Base-by-base conservation (phyloP, 345 rosid genomes). In the Tarenaya hassleriana region DNA sequence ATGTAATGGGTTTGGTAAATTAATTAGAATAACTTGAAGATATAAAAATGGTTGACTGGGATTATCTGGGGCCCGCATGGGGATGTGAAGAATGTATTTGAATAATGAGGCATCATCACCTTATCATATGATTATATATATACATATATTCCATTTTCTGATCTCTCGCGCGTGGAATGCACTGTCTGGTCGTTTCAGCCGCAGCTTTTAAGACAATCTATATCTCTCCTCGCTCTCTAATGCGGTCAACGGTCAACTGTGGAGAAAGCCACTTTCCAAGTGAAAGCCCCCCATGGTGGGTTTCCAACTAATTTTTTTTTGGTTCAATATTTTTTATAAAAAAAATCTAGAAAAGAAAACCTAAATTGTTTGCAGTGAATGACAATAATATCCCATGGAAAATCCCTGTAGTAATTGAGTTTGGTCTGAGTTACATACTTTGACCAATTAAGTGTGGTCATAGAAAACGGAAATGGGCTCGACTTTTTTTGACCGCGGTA, bases 191-290 rank as follows among this genome's bases (percentile, higher is more conserved):
- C 55, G 40, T 53, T 41, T 41, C 27, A 32, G 54, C 54, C 47
- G 58, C 54, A 45, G 55, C 60, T 66, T 66, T 66, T 19, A 19
- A 41, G 34, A 41, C 10, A 2, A 8, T 38, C 33, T 20, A 21
- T 11, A 17, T 32, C 18, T 52, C 38, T 41, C 0, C 17, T 44
- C n/a, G n/a, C n/a, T n/a, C 15, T 8, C 8, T 2, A 37, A 37
- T 37, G 8, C 24, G 16, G 71, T 67, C 67, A 67, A 67, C 50
- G 63, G 62, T 67, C 72, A 67, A 67, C 58, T 32, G 50, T 49
- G 58, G 63, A 67, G 47, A 67, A 67, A 67, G 67, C 44, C 63
- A 62, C 72, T 67, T 67, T 67, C 14, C 43, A 52, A 53, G 53
- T 59, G 56, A 65, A 64, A 64, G 52, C 53, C 34, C 8, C 27